Evolutionary conservation across 1,284 basidiomycete genomes (phyloP).

Genomic region (Rhodotorula sp.): DNA sequence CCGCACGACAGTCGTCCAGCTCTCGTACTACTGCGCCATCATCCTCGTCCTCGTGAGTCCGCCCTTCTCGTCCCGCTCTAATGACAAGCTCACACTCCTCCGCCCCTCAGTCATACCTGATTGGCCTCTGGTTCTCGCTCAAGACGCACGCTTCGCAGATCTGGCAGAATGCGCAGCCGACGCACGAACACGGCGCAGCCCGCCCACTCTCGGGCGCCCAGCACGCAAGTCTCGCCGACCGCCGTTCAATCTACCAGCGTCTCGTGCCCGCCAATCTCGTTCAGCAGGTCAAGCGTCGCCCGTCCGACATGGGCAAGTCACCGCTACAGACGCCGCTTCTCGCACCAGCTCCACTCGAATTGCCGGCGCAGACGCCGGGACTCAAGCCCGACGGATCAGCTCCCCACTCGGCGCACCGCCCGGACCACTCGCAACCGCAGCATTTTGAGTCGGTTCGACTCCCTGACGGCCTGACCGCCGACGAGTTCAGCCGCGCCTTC

Average conservation of each 20-base stretch:
- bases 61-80: not conserved
- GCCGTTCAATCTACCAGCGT: constrained; percentile 65
- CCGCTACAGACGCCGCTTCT: constrained; percentile 40
- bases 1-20: constrained; percentile 83
- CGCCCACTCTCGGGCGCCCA: constrained; percentile 9
- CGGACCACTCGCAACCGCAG: not conserved
- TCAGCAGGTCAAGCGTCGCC: constrained; percentile 47
- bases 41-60: constrained; percentile 80
- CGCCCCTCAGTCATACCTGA: constrained; percentile 75
- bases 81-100: constrained; percentile 13
- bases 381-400: too few relatives aligned
- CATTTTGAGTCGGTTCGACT: not conserved
- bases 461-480: constrained; percentile 63
- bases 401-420: not conserved
- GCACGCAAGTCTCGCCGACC: constrained; percentile 52
- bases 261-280: constrained; percentile 48
- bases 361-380: constrained; percentile 42
- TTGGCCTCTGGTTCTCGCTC: constrained; percentile 98
- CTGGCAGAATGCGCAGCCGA: constrained; percentile 77
- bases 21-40: constrained; percentile 92
- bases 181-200: constrained; percentile 33
- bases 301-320: constrained; percentile 49
- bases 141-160: constrained; percentile 98
- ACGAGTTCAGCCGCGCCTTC: constrained; percentile 78
- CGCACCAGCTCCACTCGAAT: constrained; percentile 53